These are phyloP conservation scores for Closterium sp. DNA, from an alignment of 139 green algal genomes.

Conservation along the genomic window DNA sequence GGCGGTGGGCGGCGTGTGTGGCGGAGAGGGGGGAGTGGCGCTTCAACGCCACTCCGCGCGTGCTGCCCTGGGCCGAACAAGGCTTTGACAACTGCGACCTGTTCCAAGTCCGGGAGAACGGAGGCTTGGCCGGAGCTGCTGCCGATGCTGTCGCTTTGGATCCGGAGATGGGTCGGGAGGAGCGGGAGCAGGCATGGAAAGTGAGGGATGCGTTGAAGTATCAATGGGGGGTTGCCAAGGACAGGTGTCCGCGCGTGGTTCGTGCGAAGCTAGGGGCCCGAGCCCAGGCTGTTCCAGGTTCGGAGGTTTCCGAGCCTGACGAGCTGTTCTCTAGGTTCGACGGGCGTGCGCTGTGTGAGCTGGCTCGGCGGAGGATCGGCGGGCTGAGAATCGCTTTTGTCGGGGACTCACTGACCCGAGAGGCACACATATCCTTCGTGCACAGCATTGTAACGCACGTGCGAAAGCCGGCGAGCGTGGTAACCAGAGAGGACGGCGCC, in stretches of 20 bases:
- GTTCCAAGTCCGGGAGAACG: neutral
- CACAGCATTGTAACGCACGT: neutral
- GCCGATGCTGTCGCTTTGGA: neutral
- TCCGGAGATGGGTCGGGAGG: neutral
- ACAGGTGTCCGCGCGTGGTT: too few relatives aligned
- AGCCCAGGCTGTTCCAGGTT: neutral
- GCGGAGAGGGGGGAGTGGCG: neutral
- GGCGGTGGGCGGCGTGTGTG: neutral
- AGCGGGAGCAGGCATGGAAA: neutral
- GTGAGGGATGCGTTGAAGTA: neutral
- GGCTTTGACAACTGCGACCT: neutral
- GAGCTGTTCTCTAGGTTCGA: neutral
- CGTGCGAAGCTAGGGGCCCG: too few relatives aligned
- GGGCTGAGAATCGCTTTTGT: neutral
- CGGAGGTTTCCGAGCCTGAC: neutral
- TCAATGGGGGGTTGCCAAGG: neutral
- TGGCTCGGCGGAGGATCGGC: neutral
- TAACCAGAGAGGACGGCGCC: neutral
- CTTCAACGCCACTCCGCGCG: neutral
- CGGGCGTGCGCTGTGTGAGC: neutral
- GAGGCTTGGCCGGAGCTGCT: neutral
- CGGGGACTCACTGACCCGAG: neutral
- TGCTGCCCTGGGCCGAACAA: neutral
- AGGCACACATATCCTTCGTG: neutral
- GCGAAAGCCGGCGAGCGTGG: neutral